These are phyloP conservation scores for Cardiospermum halicacabum DNA, from an alignment of 345 rosid genomes.

Conservation along the genomic window DNA sequence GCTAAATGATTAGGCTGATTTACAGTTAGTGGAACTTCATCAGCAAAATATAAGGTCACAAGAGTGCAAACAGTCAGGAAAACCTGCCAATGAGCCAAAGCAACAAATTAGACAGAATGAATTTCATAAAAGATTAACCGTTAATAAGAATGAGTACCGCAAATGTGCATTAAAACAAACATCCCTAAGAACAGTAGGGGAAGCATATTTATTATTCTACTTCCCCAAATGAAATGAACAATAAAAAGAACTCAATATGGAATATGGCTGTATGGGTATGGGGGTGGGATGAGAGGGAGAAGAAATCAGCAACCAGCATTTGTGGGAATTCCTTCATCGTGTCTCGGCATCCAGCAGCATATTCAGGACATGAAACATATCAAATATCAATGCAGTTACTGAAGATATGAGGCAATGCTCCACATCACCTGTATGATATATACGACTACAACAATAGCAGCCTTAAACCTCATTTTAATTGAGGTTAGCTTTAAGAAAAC, in stretches of 20 bases:
- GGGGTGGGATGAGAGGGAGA: background rate
- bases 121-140: background rate
- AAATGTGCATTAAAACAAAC: background rate
- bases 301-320: background rate
- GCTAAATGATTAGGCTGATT: conserved; percentile 35
- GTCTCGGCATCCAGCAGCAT: background rate
- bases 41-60: conserved; percentile 82
- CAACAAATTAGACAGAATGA: background rate
- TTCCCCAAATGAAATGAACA: background rate
- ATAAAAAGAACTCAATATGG: background rate
- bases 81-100: conserved; percentile 46
- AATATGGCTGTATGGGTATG: background rate
- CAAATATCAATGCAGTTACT: background rate
- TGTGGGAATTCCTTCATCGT: background rate
- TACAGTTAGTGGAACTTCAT: conserved; percentile 65
- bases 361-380: background rate
- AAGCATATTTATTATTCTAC: background rate
- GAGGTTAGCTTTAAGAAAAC: too few species aligned
- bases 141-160: background rate
- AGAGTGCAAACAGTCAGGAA: conserved; percentile 77
- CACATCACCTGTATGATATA: background rate
- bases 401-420: background rate
- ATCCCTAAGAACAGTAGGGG: background rate
- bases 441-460: too few species aligned
- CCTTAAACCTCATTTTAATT: too few species aligned